Conservation (phyloP, 495 filamentous ascomycete species). For the Daldinia loculata region DNA sequence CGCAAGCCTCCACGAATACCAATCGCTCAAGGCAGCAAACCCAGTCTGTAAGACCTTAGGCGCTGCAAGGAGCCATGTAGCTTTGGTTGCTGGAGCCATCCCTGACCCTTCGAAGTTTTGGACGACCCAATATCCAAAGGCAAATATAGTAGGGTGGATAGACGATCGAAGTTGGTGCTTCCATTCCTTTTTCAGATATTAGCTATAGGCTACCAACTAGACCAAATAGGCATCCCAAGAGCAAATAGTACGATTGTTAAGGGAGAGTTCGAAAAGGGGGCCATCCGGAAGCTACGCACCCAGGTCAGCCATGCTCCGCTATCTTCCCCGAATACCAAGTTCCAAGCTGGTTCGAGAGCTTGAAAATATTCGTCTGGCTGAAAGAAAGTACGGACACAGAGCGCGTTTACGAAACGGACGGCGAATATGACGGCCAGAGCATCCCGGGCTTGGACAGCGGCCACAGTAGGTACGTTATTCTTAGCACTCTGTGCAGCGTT, state of each 20-base stretch:
- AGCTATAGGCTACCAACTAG: conserved; percentile 17
- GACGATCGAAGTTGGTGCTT: conserved; percentile 87
- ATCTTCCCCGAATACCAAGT: conserved; percentile 77
- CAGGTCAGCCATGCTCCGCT: conserved; percentile 95
- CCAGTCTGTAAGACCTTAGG: conserved; percentile 81
- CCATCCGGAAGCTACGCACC: conserved; percentile 62
- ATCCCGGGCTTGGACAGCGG: conserved; percentile 49
- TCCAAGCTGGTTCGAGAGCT: conserved; percentile 94
- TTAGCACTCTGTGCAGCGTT: conserved; percentile 17
- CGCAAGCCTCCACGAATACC: conserved; percentile 87
- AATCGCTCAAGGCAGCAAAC: conserved; percentile 82
- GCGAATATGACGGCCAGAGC: conserved; percentile 72
- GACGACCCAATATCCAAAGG: conserved; percentile 72
- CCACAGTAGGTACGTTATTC: conserved; percentile 19
- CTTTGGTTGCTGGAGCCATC: conserved; percentile 33
- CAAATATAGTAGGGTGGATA: conserved; percentile 88
- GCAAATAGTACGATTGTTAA: not conserved
- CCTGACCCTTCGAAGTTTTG: conserved; percentile 48
- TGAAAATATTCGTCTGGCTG: conserved; percentile 99
- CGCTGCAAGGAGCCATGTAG: conserved; percentile 64
- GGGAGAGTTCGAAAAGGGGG: not conserved
- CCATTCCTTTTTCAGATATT: conserved; percentile 78
- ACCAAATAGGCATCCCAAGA: not conserved
- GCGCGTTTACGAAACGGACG: conserved; percentile 85
- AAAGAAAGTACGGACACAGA: conserved; percentile 91